Evolutionary conservation across 768 basidiomycete genomes (phyloP).

Genomic region (Naganishia antarctica): DNA sequence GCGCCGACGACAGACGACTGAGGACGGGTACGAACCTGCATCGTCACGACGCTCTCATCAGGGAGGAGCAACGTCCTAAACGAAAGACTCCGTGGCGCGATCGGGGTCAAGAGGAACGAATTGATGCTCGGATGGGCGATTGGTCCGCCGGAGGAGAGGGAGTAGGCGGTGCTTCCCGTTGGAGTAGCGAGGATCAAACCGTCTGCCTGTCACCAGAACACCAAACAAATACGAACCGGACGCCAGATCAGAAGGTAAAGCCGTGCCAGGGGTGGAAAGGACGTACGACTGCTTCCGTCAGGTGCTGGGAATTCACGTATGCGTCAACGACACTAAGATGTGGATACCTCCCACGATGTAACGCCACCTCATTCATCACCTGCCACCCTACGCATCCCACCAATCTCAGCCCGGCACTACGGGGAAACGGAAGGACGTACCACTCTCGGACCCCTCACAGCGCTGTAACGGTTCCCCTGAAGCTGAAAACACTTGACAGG

Average conservation of each 20-base stretch:
- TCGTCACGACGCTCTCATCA: constrained; percentile 46
- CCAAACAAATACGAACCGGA: no score
- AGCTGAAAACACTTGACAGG: constrained; percentile 65
- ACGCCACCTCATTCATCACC: constrained; percentile 93
- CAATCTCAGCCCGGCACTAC: constrained; percentile 21
- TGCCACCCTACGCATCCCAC: constrained; percentile 64
- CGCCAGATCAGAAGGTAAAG: background rate
- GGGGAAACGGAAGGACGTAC: constrained; percentile 21
- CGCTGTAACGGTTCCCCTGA: constrained; percentile 44
- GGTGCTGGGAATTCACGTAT: constrained; percentile 86
- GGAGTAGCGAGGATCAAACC: constrained; percentile 92
- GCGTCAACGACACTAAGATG: constrained; percentile 91
- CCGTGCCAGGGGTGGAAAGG: background rate
- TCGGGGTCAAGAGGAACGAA: constrained; percentile 87
- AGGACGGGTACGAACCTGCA: constrained; percentile 43
- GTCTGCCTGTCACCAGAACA: constrained; percentile 86
- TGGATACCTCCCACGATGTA: constrained; percentile 85
- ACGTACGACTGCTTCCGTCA: constrained; percentile 90
- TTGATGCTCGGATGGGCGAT: constrained; percentile 90
- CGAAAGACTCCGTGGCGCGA: constrained; percentile 84
- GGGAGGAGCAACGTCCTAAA: constrained; percentile 91
- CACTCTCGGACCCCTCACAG: constrained; percentile 28
- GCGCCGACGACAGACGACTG: background rate
- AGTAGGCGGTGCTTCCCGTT: constrained; percentile 94
- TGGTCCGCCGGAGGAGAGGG: constrained; percentile 88